phyloP scores from a whole-genome alignment of 345 rosid genomes.

The Aegle marmelos region DNA sequence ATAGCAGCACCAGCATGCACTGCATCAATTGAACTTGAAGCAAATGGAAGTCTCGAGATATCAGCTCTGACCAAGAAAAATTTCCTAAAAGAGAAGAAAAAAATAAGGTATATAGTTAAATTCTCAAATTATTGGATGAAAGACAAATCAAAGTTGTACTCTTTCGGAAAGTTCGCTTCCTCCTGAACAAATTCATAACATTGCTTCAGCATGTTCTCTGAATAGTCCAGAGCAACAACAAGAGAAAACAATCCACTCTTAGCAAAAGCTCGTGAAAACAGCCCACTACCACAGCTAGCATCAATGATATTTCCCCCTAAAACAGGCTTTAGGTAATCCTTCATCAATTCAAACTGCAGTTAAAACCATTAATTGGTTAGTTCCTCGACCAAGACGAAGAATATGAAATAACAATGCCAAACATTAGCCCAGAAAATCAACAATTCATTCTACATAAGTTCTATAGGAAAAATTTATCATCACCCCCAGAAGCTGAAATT shows the following conservation, averaged over 20 bases:
- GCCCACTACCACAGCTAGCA: slow-evolving; percentile 91
- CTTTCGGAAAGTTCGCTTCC: slow-evolving; percentile 68
- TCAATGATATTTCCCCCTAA: slow-evolving; percentile 80
- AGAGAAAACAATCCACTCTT: slow-evolving; percentile 68
- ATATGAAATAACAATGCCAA: background rate
- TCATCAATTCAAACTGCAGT: slow-evolving; percentile 72
- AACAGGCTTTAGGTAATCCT: slow-evolving; percentile 68
- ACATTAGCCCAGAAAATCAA: background rate
- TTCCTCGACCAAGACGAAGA: slow-evolving; percentile 5
- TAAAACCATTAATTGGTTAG: slow-evolving; percentile 12
- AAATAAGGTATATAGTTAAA: slow-evolving; percentile 1
- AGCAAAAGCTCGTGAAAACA: slow-evolving; percentile 75
- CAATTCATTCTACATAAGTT: background rate
- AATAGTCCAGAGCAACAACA: slow-evolving; percentile 80
- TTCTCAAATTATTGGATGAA: background rate
- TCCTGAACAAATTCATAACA: slow-evolving; percentile 62
- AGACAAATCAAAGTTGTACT: slow-evolving; percentile 34
- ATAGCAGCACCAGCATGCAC: slow-evolving; percentile 93
- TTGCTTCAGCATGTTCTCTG: slow-evolving; percentile 82
- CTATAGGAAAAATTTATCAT: background rate
- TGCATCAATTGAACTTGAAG: slow-evolving; percentile 70
- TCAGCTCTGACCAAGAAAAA: slow-evolving; percentile 80
- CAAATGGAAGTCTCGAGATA: slow-evolving; percentile 80
- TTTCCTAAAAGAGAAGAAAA: slow-evolving; percentile 43
- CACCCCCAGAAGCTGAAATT: background rate